A percentile compares a stretch with the other conserved stretches of the same genome.
These are phyloP conservation scores for Populus deltoides DNA, from an alignment of 345 rosid species.

Conservation along the genomic window DNA sequence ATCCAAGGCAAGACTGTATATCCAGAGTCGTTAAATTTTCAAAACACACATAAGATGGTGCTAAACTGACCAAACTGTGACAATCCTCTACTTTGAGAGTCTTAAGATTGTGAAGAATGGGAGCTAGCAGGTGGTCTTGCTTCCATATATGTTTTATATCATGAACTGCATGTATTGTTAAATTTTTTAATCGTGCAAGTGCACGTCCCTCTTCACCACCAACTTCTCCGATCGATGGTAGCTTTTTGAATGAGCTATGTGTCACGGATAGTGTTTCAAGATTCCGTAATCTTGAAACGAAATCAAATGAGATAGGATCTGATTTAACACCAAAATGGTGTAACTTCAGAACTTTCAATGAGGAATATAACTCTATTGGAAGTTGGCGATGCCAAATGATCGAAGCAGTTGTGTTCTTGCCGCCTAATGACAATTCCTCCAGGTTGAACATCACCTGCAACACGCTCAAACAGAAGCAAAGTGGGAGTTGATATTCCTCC, in stretches of 20 bases:
- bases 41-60: background rate
- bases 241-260: too few species aligned
- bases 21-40: background rate
- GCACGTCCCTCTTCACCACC: too few species aligned
- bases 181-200: background rate
- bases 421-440: background rate
- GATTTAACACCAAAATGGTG: background rate
- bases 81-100: background rate
- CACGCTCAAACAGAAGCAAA: too few species aligned
- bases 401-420: background rate
- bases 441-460: background rate
- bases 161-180: background rate
- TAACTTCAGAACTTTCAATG: background rate
- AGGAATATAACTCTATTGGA: background rate
- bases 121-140: background rate
- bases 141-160: background rate
- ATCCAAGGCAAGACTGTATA: background rate
- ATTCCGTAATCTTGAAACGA: background rate
- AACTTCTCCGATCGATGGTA: too few species aligned
- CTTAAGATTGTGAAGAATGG: background rate
- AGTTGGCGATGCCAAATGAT: background rate
- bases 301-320: background rate
- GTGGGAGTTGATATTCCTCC: too few species aligned
- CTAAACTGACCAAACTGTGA: conserved; percentile 2
- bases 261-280: background rate